Evolutionary conservation across 495 filamentous ascomycete species (phyloP), one percentile per base, ranked within the genome.

Genomic region (Annulohypoxylon maeteangense): DNA sequence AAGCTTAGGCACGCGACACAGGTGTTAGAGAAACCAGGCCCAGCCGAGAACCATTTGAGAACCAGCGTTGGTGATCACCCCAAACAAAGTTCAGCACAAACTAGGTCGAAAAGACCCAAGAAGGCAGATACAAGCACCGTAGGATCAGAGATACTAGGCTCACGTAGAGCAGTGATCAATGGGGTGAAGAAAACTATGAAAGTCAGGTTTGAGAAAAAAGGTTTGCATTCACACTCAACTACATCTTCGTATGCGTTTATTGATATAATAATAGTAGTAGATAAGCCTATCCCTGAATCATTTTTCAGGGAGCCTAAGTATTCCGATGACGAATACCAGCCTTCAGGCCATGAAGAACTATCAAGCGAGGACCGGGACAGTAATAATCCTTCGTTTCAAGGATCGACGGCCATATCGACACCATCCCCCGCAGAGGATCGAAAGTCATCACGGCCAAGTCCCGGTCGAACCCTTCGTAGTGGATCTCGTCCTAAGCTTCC

Each of bases 311-410:
- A 61, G 38, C 11, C 47, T 29, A 7, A 61, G 8, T 29, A 25
- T 22, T 58, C 62, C 3, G 57, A 57, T 40, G 68, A 71, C 14
- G 68, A 67, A 42, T 71, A 67, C 53, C 48, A 16, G 32, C 62
- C 58, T 56, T 53, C 50, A 0, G 44, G 12, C 10, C 12, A 65
- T 31, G 50, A 62, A n/a, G 32, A 53, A 32, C 23, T n/a, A 29
- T 57, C 58, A n/a, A n/a, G 4, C 32, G 57, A 36, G 18, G 44
- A 27, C 0, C 57, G 42, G 7, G 18, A 38, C 4, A 18, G 42
- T 31, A 31, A 31, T 23, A 0, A 1, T 3, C 4, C 44, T 36
- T 27, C 20, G 2, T 22, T 22, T 31, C 40, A 20, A 44, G 20
- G 0, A 11, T 34, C 40, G 0, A 40, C 16, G 5, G 7, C 3